phyloP scores from a whole-genome alignment of 257 asterid genomes.

The Linderniella brevidens region DNA sequence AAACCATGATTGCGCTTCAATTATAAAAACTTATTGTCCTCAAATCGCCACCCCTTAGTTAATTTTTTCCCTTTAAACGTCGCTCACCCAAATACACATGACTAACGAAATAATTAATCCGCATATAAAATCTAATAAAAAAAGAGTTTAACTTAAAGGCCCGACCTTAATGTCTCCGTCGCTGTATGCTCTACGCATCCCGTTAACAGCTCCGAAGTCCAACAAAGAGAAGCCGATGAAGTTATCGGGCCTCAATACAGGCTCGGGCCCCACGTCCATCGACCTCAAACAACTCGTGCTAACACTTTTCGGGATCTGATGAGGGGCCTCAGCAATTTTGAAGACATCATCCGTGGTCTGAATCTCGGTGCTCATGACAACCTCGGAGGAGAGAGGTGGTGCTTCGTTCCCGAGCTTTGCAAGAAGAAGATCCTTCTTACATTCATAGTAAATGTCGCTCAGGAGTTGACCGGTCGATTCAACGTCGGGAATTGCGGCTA shows the following conservation, averaged over 20 bases:
- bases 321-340: slow-evolving; percentile 12
- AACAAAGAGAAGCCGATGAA: slow-evolving; percentile 53
- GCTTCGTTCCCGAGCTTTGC: slow-evolving; percentile 64
- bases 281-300: slow-evolving; percentile 51
- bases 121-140: too few species aligned
- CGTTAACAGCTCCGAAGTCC: slow-evolving; percentile 54
- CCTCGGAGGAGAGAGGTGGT: slow-evolving; percentile 35
- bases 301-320: slow-evolving; percentile 43
- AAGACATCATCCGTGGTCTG: too few species aligned
- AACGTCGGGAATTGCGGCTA: slow-evolving; percentile 42
- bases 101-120: too few species aligned
- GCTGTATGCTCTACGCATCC: slow-evolving; percentile 84
- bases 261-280: too few species aligned
- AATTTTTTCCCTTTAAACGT: too few species aligned
- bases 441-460: slow-evolving; percentile 73
- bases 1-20: too few species aligned
- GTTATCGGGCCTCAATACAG: slow-evolving; percentile 38
- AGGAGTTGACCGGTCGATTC: slow-evolving; percentile 64
- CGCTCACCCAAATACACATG: too few species aligned
- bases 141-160: slow-evolving; percentile 6
- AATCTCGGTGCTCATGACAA: too few species aligned
- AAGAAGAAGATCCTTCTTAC: slow-evolving; percentile 74
- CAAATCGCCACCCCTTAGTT: too few species aligned
- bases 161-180: slow-evolving; percentile 95
- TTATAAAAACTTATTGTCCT: too few species aligned